Conservation (phyloP, 2,329 filamentous ascomycete species). For the Zasmidium angulare region DNA sequence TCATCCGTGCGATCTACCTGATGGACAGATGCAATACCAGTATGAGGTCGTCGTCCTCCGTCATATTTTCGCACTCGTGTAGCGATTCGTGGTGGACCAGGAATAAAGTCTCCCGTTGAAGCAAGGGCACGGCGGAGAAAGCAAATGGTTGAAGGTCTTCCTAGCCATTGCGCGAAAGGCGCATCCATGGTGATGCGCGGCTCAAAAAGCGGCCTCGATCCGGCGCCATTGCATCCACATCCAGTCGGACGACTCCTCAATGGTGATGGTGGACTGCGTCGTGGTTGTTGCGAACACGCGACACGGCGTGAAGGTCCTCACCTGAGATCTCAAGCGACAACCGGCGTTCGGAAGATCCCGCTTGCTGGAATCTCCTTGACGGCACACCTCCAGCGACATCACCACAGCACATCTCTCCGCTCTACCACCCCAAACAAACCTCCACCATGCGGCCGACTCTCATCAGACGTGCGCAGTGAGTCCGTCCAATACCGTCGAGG, state of each 20-base stretch:
- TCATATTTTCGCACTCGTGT: not conserved
- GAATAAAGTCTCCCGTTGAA: constrained; percentile 4
- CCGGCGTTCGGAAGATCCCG: not conserved
- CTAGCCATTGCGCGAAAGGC: constrained; percentile 45
- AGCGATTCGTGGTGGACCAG: not conserved
- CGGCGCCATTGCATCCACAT: constrained; percentile 36
- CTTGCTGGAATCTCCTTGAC: constrained; percentile 3
- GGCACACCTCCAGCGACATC: constrained; percentile 2
- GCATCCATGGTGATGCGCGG: constrained; percentile 42
- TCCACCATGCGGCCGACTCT: constrained; percentile 33
- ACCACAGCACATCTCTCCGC: constrained; percentile 2
- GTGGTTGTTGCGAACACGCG: not conserved
- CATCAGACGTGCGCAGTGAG: constrained; percentile 46
- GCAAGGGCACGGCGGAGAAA: constrained; percentile 36
- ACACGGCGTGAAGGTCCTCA: not conserved
- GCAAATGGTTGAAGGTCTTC: constrained; percentile 44
- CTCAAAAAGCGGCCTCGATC: constrained; percentile 29
- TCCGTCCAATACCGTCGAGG: constrained; percentile 10
- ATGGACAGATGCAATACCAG: not conserved
- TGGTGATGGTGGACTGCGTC: not conserved
- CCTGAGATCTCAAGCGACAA: not conserved
- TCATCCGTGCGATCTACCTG: not conserved
- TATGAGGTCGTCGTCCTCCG: not conserved
- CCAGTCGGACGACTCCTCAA: not conserved
- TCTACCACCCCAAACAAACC: constrained; percentile 4